Evolutionary conservation across 192 early-diverging fungal genomes (phyloP), one percentile per base, ranked within the genome.

Genomic region (Gaertneriomyces sp.): DNA sequence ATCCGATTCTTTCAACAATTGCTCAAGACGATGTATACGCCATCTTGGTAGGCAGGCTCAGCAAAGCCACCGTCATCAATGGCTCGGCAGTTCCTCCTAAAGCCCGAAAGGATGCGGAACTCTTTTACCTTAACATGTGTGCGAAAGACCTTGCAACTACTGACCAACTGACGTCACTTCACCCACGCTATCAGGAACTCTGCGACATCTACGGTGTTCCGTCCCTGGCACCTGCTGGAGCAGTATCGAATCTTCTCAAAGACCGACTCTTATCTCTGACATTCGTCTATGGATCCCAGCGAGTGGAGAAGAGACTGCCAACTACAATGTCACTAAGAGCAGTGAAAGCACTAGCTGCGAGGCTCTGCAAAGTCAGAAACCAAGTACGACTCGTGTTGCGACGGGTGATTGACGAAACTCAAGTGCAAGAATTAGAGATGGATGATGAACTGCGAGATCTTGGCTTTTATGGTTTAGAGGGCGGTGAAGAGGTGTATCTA

Each of bases 181-280:
- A 79, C 58, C 77, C 77, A 11, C 63, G 71, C 14, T 76, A 55
- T 40, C 33, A 17, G 6, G 68, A 69, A 19, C 77, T 79, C 4
- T 45, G 53, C 8, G 54, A n/a, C 4, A 11, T 51, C 2, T 53
- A 74, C 14, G 73, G 74, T 19, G 64, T 39, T 43, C 77, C 77
- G 5, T 25, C 45, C 25, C 45, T 65, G 11, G 57, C 64, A 16
- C 71, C 74, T n/a, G 57, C 60, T n/a, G 50, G 63, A n/a, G 64
- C 56, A 33, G 73, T 71, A 12, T 68, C 70, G 1, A 56, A 20
- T 0, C 61, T 73, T 0, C 63, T 79, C 9, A 76, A 76, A 51
- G 74, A 79, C 45, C 67, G 74, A 6, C 17, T 79, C 17, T 17
- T 76, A 16, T 11, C 47, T 9, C 6, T 75, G 38, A 20, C 64